Base-by-base conservation (phyloP, 306 rosid genomes). In the Cicer bijugum region DNA sequence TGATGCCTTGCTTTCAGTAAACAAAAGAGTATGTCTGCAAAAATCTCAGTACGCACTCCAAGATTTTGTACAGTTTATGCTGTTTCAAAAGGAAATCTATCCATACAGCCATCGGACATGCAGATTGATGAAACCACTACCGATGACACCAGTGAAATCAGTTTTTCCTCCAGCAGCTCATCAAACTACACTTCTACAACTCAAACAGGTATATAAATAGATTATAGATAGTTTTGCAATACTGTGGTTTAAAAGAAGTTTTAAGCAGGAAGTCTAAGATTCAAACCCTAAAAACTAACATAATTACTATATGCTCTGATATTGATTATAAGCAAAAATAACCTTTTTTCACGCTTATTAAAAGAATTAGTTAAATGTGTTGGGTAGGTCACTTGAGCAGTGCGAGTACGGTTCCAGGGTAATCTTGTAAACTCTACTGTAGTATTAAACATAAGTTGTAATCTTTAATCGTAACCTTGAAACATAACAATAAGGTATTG, bases 11-110 rank as follows among this genome's bases (percentile, higher is more conserved):
- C 67, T 80, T 78, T 61, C 79, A 94, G 99, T 85, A 94, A 87
- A 74, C 83, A 48, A 6, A 90, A 85, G 72, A 89, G 88, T 8
- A 64, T 86, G 68, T 90, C 97, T 69, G 81, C 86, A 2, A 90
- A 72, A 81, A 88, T 91, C 63, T 88, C 99, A n/a, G 80, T 47
- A 12, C 52, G 87, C 74, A 83, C 88, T 55, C 97, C 99, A 48
- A 85, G 83, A 81, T 86, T 81, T 76, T 95, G 97, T 77, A 82
- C 97, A 0, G 86, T 95, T 47, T 95, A 90, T 88, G 91, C 88
- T 64, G 73, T 87, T 82, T 87, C 93, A 1, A 91, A 90, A 82
- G 97, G 97, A 74, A 91, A 87, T 58, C 60, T 95, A 82, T 84
- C 87, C 10, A 66, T 90, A 58, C 92, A 93, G 4, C 83, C 86